Percentiles rank a stretch among this genome's conserved stretches.
Evolutionary conservation across 1,139 yeast species (phyloP).

Genomic region (Protomyces lactucae-debilis): DNA sequence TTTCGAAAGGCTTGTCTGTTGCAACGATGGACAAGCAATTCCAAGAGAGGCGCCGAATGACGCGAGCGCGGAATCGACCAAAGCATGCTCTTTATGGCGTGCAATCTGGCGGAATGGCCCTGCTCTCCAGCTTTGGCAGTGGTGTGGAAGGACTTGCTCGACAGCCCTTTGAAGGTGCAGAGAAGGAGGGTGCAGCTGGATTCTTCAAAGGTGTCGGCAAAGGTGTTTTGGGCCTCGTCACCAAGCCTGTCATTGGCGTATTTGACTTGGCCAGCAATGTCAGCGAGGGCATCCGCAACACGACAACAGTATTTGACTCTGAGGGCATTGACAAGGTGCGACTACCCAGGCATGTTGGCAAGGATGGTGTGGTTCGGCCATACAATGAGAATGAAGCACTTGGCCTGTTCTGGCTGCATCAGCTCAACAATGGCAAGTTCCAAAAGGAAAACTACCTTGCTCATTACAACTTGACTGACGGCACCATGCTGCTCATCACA

Average conservation of each 20-base stretch:
- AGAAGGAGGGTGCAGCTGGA: conserved; percentile 78
- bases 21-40: conserved; percentile 82
- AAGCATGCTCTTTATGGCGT: conserved; percentile 86
- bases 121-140: conserved; percentile 78
- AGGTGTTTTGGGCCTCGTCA: conserved; percentile 91
- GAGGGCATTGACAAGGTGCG: conserved; percentile 77
- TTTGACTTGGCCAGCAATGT: conserved; percentile 90
- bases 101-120: conserved; percentile 81
- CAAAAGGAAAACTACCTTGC: conserved; percentile 74
- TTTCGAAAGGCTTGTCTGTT: conserved; percentile 88
- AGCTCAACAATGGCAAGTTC: conserved; percentile 72
- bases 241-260: conserved; percentile 92
- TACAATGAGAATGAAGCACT: conserved; percentile 81
- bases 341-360: conserved; percentile 68
- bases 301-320: conserved; percentile 84
- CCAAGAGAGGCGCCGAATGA: conserved; percentile 70
- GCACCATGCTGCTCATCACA: conserved; percentile 70
- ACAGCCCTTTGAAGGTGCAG: conserved; percentile 87
- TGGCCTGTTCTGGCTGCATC: conserved; percentile 89
- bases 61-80: conserved; percentile 71
- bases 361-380: conserved; percentile 65
- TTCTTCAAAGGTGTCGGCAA: conserved; percentile 90
- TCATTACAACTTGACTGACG: conserved; percentile 71
- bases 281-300: conserved; percentile 87
- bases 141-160: conserved; percentile 87